phyloP scores from a whole-genome alignment of 257 asterid genomes.

The Echites panduratus region DNA sequence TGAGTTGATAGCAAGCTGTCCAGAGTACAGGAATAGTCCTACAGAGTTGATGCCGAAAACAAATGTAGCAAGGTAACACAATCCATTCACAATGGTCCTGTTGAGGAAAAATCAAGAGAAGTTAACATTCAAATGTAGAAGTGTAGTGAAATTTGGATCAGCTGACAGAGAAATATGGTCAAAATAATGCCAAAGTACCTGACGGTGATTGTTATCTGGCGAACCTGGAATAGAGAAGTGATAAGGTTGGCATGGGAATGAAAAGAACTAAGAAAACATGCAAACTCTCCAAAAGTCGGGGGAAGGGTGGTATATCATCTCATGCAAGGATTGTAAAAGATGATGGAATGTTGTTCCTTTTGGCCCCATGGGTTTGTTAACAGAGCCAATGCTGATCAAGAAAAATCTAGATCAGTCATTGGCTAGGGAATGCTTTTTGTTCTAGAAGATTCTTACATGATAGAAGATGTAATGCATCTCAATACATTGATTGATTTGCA shows the following conservation, averaged over 20 bases:
- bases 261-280: not conserved
- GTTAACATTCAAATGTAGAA: no score
- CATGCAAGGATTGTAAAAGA: not conserved
- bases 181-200: slow-evolving; percentile 40
- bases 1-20: slow-evolving; percentile 71
- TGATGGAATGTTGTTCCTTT: not conserved
- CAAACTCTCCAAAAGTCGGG: not conserved
- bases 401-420: not conserved
- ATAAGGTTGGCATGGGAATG: slow-evolving; percentile 17
- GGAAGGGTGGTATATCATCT: not conserved
- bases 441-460: not conserved
- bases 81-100: slow-evolving; percentile 86
- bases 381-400: not conserved
- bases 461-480: not conserved
- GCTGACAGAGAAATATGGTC: not conserved
- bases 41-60: slow-evolving; percentile 73
- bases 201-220: slow-evolving; percentile 80
- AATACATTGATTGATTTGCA: not conserved
- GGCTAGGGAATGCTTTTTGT: not conserved
- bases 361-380: not conserved
- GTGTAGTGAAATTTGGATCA: slow-evolving; percentile 3
- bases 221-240: slow-evolving; percentile 48
- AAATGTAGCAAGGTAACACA: slow-evolving; percentile 90
- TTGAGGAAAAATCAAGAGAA: slow-evolving; percentile 11
- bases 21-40: slow-evolving; percentile 74